Conservation (phyloP, 331 rosid species). For the Spiraea crenata region DNA sequence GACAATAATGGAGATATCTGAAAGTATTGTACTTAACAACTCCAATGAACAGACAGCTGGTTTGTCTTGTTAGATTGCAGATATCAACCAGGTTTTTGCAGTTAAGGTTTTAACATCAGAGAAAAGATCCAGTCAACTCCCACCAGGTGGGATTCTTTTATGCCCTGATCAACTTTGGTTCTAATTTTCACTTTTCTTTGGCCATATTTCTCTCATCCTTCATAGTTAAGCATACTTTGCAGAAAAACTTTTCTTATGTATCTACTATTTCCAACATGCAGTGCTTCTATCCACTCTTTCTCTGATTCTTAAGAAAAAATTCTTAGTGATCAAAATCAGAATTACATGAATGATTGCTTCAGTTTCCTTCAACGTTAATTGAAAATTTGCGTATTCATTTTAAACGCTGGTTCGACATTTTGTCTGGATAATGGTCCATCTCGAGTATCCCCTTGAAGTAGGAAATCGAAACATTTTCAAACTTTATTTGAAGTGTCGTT, state of each 20-base stretch:
- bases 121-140: slow-evolving; percentile 61
- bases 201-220: neutral
- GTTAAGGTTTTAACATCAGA: slow-evolving; percentile 78
- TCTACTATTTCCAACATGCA: neutral
- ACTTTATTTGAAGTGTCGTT: neutral
- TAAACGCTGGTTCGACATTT: neutral
- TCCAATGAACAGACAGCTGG: slow-evolving; percentile 9
- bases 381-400: neutral
- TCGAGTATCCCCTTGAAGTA: neutral
- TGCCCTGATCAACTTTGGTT: slow-evolving; percentile 17
- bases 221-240: neutral
- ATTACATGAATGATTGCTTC: neutral
- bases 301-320: too few relatives aligned
- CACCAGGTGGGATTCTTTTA: slow-evolving; percentile 62
- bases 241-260: neutral
- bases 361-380: neutral
- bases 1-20: slow-evolving; percentile 22
- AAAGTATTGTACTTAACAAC: slow-evolving; percentile 19
- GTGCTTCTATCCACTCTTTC: neutral
- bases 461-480: neutral
- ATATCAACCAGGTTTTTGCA: slow-evolving; percentile 79
- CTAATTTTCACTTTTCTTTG: neutral
- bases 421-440: neutral
- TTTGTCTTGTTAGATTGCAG: slow-evolving; percentile 70
- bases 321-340: too few relatives aligned